phyloP scores from a whole-genome alignment of 306 rosid genomes.

The Medicago ruthenica region DNA sequence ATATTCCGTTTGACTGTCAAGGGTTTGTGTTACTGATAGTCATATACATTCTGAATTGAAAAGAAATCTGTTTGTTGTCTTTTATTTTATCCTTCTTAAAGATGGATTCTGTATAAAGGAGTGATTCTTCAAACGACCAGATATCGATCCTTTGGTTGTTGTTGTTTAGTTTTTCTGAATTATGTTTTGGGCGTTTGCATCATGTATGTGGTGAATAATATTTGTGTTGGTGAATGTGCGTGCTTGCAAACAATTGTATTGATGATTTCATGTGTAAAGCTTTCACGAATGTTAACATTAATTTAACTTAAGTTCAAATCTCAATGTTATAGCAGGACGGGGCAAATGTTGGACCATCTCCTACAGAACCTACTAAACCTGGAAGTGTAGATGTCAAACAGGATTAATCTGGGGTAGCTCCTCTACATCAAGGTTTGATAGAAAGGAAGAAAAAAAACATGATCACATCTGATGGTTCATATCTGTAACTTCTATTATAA shows the following conservation, averaged over 20 bases:
- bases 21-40: conserved; percentile 10
- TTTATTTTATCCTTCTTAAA: neutral
- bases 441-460: neutral
- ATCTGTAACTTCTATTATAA: neutral
- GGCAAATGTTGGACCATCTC: conserved; percentile 50
- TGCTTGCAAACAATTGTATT: conserved; percentile 22
- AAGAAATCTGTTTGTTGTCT: neutral
- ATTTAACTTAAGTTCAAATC: conserved; percentile 34
- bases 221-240: conserved; percentile 17
- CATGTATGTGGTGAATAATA: neutral
- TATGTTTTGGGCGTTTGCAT: conserved; percentile 22
- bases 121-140: neutral
- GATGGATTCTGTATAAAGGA: neutral
- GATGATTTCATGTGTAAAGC: conserved; percentile 25
- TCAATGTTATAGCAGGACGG: conserved; percentile 55
- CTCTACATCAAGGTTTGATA: conserved; percentile 17
- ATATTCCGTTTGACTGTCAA: conserved; percentile 14
- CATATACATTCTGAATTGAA: conserved; percentile 20
- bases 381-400: conserved; percentile 55
- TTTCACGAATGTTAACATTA: conserved; percentile 24
- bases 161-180: neutral
- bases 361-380: conserved; percentile 43
- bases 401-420: conserved; percentile 51
- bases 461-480: neutral
- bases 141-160: neutral